Base-by-base conservation (phyloP, 129 eudicot species). In the carrot (Daucus carota) region DNA sequence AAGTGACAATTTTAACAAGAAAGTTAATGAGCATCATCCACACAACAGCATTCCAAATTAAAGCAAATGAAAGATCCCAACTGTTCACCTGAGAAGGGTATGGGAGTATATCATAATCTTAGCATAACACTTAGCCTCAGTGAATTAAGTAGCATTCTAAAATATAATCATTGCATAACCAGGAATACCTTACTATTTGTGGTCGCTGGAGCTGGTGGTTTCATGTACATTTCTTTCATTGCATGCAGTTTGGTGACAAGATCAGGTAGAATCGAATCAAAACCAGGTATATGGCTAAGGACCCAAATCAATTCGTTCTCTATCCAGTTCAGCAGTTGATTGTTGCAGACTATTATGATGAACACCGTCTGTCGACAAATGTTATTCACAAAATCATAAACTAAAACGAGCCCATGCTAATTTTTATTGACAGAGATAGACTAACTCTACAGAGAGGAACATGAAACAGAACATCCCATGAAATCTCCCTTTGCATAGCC, bases 281-380 rank as follows among this genome's bases (percentile, higher is more conserved):
- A 76, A 69, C 94, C 94, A 46, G 99, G 99, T 46, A 95, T 59
- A 82, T 80, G 84, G 85, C 94, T 87, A 42, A 89, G 88, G 78
- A 89, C 80, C 96, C 96, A 76, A 72, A 94, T 83, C 54, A 95
- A 73, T 77, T 95, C 90, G 17, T 91, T 91, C 81, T 95, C 99
- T n/a, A 95, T 79, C 96, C 96, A 95, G 65, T 89, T 81, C 28
- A 95, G 90, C 41, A 91, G 99, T 81, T 95, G 99, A 81, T 95
- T 95, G 77, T 95, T 95, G 91, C 99, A 95, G 26, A 95, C 96
- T 22, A 86, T 81, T 47, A 95, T 92, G 66, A 91, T 89, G 72
- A 95, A 91, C 59, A 95, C 82, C 0, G 97, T 91, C 97, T 88
- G 89, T 75, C 77, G 67, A 52, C 24, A 20, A 62, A 48, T 52